phyloP scores from a whole-genome alignment of 1,284 basidiomycete genomes.

The Microbotryum silenes-acaulis region DNA sequence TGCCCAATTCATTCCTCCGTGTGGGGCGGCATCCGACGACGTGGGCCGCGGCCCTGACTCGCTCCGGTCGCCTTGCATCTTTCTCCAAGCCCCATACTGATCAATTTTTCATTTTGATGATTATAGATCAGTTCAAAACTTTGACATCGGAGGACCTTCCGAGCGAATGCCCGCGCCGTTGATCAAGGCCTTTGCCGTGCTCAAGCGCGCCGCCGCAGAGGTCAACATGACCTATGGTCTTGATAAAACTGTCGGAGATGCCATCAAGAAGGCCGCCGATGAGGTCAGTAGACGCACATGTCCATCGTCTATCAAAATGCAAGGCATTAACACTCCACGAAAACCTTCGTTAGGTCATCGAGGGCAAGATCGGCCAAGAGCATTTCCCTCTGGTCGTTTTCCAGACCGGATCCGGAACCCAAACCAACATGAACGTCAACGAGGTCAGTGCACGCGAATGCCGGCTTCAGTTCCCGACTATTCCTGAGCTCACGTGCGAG shows the following conservation, averaged over 20 bases:
- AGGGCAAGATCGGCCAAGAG: slow-evolving; percentile 75
- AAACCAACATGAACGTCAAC: slow-evolving; percentile 99
- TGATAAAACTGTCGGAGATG: slow-evolving; percentile 77
- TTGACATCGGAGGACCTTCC: slow-evolving; percentile 90
- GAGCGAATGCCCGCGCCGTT: slow-evolving; percentile 89
- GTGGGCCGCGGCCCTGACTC: too few species aligned
- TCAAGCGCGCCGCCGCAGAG: slow-evolving; percentile 93
- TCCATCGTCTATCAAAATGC: background rate
- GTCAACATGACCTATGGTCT: slow-evolving; percentile 89
- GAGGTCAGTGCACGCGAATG: slow-evolving; percentile 52
- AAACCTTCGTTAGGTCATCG: slow-evolving; percentile 64
- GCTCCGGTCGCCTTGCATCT: too few species aligned
- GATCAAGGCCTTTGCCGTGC: slow-evolving; percentile 94
- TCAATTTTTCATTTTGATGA: background rate
- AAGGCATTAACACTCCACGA: background rate
- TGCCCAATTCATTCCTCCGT: too few species aligned
- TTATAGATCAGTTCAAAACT: slow-evolving; percentile 83
- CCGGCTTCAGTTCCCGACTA: background rate
- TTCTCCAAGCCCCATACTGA: too few species aligned
- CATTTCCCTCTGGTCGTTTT: slow-evolving; percentile 99
- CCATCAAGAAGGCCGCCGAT: slow-evolving; percentile 89
- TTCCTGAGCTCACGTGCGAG: background rate
- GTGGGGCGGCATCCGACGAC: too few species aligned
- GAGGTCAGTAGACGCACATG: slow-evolving; percentile 53
- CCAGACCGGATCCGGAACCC: slow-evolving; percentile 98